Evolutionary conservation across 306 rosid species (phyloP).

Genomic region (Crotalaria pallida): DNA sequence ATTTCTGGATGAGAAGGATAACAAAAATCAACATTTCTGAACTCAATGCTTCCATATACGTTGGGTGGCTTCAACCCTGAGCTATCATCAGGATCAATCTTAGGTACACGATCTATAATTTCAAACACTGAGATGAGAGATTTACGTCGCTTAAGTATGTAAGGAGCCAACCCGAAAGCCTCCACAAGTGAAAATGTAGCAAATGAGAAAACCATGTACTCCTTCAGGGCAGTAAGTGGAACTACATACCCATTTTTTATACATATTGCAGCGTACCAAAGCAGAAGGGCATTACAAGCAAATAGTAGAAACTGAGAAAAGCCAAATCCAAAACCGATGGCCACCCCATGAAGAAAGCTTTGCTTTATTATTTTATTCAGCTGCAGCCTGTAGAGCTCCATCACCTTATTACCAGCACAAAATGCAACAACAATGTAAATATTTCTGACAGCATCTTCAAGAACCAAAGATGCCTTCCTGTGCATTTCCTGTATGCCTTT

Average conservation of each 20-base stretch:
- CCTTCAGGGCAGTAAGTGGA: slow-evolving; percentile 77
- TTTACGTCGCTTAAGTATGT: slow-evolving; percentile 94
- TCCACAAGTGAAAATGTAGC: slow-evolving; percentile 98
- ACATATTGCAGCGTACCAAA: slow-evolving; percentile 81
- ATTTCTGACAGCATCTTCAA: slow-evolving; percentile 98
- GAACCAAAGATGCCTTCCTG: slow-evolving; percentile 97
- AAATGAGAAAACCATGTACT: slow-evolving; percentile 94
- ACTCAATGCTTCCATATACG: slow-evolving; percentile 92
- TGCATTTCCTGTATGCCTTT: slow-evolving; percentile 99
- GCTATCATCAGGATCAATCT: slow-evolving; percentile 93
- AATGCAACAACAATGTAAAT: too few relatives aligned
- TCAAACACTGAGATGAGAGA: slow-evolving; percentile 95
- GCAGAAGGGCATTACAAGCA: slow-evolving; percentile 97
- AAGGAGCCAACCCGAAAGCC: slow-evolving; percentile 98
- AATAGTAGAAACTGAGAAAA: slow-evolving; percentile 96
- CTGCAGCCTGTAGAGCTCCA: slow-evolving; percentile 96
- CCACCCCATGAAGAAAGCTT: slow-evolving; percentile 95
- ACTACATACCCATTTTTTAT: slow-evolving; percentile 33
- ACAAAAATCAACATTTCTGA: slow-evolving; percentile 88
- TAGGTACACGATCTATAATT: slow-evolving; percentile 90
- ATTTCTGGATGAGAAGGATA: slow-evolving; percentile 97
- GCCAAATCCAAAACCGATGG: slow-evolving; percentile 95
- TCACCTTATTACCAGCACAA: slow-evolving; percentile 96
- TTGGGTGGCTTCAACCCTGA: slow-evolving; percentile 86
- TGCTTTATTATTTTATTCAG: slow-evolving; percentile 78